phyloP scores from a whole-genome alignment of 2,329 filamentous ascomycete genomes.

The Fusarium sp. region DNA sequence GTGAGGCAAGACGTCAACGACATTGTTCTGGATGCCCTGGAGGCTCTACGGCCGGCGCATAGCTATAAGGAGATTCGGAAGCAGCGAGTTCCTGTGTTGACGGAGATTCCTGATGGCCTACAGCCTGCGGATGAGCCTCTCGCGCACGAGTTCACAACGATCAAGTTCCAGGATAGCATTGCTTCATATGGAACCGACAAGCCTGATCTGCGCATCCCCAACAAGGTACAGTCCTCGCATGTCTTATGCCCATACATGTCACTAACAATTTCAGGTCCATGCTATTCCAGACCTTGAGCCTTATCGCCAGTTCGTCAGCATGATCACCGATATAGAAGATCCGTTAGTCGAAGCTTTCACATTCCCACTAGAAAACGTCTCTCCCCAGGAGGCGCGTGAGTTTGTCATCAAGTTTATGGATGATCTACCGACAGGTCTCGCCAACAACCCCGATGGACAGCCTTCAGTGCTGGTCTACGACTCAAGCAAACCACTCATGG shows the following conservation, averaged over 20 bases:
- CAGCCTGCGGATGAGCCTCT: constrained; percentile 30
- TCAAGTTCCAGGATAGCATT: constrained; percentile 70
- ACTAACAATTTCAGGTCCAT: constrained; percentile 63
- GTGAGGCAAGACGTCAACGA: constrained; percentile 53
- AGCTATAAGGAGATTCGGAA: constrained; percentile 74
- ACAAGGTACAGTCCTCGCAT: constrained; percentile 60
- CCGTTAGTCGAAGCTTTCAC: constrained; percentile 83
- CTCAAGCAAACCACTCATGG: constrained; percentile 77
- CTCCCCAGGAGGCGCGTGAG: constrained; percentile 64
- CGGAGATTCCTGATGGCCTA: constrained; percentile 37
- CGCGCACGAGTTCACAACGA: constrained; percentile 49
- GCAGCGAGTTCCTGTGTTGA: constrained; percentile 49
- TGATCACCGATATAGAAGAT: constrained; percentile 76
- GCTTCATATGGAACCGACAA: constrained; percentile 87
- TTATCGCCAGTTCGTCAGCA: constrained; percentile 75
- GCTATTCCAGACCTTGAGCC: constrained; percentile 68
- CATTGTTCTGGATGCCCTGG: constrained; percentile 48
- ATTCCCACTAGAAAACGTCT: constrained; percentile 67
- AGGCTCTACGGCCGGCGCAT: constrained; percentile 45
- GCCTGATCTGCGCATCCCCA: constrained; percentile 84
- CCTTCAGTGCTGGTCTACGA: constrained; percentile 85
- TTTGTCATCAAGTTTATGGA: constrained; percentile 81
- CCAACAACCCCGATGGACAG: constrained; percentile 78
- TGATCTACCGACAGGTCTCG: constrained; percentile 67
- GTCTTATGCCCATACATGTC: accelerated